Evolutionary conservation across 306 rosid species (phyloP).

Genomic region (Cyamopsis tetragonoloba): DNA sequence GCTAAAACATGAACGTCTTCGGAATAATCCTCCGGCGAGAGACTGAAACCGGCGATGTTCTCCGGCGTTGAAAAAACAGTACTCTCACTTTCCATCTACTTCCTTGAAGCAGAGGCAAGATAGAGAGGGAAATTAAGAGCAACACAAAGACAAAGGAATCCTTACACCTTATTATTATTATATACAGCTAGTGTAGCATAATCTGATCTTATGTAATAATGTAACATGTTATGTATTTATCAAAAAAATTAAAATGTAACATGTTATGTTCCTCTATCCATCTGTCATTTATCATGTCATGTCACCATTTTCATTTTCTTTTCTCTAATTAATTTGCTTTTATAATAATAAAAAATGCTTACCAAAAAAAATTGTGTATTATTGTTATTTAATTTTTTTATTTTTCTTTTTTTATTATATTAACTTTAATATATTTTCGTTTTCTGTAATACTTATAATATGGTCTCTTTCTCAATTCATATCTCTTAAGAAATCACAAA

Average conservation of each 20-base stretch:
- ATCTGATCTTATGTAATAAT: background rate
- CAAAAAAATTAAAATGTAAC: too few species aligned
- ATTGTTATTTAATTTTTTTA: too few species aligned
- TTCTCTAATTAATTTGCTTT: too few species aligned
- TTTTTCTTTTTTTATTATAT: too few species aligned
- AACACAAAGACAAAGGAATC: background rate
- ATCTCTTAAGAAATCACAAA: slow-evolving; percentile 31
- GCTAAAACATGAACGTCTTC: slow-evolving; percentile 79
- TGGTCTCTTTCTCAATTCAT: slow-evolving; percentile 43
- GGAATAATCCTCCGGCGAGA: slow-evolving; percentile 26
- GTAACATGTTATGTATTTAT: slow-evolving; percentile 23
- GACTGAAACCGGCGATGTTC: slow-evolving; percentile 30
- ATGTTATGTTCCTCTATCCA: slow-evolving; percentile 20
- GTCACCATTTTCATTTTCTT: background rate
- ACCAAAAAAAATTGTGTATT: too few species aligned
- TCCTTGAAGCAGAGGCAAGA: background rate
- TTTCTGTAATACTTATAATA: background rate
- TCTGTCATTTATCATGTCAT: slow-evolving; percentile 7
- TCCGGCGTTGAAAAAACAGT: slow-evolving; percentile 36
- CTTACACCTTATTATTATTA: slow-evolving; percentile 25
- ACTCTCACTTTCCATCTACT: slow-evolving; percentile 43
- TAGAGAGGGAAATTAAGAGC: background rate
- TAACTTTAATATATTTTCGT: too few species aligned
- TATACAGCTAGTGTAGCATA: slow-evolving; percentile 17
- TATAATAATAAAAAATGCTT: too few species aligned